Evolutionary conservation across 2,329 filamentous ascomycete genomes (phyloP).

Genomic region (Chalaropsis ovoidea): DNA sequence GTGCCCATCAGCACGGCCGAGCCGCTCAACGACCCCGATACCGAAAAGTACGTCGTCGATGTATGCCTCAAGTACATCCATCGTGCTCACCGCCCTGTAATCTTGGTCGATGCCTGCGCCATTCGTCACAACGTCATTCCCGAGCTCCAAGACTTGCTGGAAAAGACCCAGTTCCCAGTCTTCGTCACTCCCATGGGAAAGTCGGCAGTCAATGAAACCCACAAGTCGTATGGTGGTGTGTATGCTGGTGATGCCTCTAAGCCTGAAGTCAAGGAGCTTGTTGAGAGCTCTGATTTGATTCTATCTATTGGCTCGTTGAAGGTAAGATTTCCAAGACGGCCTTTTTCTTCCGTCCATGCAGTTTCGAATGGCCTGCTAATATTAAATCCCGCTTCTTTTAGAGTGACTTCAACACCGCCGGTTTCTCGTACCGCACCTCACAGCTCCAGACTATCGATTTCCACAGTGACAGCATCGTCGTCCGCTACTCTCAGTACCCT

Average conservation of each 20-base stretch:
- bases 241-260: slow-evolving; percentile 72
- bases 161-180: slow-evolving; percentile 64
- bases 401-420: slow-evolving; percentile 73
- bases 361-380: neutral
- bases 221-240: slow-evolving; percentile 69
- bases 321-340: slow-evolving; percentile 26
- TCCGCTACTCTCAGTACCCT: slow-evolving; percentile 70
- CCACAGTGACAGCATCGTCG: slow-evolving; percentile 61
- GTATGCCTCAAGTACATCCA: slow-evolving; percentile 64
- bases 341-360: neutral
- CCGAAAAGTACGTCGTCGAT: slow-evolving; percentile 73
- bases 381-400: slow-evolving; percentile 30
- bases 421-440: slow-evolving; percentile 69
- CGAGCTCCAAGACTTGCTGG: slow-evolving; percentile 62
- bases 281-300: slow-evolving; percentile 62
- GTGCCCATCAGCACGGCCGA: slow-evolving; percentile 57
- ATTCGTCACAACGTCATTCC: slow-evolving; percentile 63
- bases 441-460: slow-evolving; percentile 73
- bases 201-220: slow-evolving; percentile 66
- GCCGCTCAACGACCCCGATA: slow-evolving; percentile 55
- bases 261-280: slow-evolving; percentile 49
- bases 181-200: slow-evolving; percentile 92
- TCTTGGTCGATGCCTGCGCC: slow-evolving; percentile 75
- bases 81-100: slow-evolving; percentile 61
- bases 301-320: slow-evolving; percentile 58